Evolutionary conservation across 31 red algal genomes (phyloP).

Genomic region (Bonnemaisonia californica): DNA sequence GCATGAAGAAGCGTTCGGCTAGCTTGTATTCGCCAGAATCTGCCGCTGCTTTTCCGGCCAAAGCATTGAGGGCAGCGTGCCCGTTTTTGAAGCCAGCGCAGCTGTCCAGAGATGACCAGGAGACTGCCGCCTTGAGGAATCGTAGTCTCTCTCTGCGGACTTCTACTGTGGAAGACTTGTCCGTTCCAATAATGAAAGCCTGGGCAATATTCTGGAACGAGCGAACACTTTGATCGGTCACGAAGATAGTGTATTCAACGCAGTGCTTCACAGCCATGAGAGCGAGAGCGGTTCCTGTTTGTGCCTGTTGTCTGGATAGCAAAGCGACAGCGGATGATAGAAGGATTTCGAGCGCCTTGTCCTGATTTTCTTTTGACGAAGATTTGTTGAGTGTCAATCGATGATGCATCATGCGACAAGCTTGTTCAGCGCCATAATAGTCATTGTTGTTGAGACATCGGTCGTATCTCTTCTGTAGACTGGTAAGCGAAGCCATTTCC

Average conservation of each 20-base stretch:
- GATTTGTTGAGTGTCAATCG: slow-evolving; percentile 45
- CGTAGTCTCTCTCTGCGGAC: slow-evolving; percentile 44
- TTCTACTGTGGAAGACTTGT: slow-evolving; percentile 13
- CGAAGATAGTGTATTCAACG: slow-evolving; percentile 37
- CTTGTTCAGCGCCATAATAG: slow-evolving; percentile 65
- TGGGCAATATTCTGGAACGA: slow-evolving; percentile 22
- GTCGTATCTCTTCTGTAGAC: slow-evolving; percentile 54
- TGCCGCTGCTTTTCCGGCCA: slow-evolving; percentile 35
- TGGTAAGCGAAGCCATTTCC: slow-evolving; percentile 62
- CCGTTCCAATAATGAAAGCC: slow-evolving; percentile 8
- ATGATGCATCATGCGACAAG: slow-evolving; percentile 67
- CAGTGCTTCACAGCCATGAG: slow-evolving; percentile 45
- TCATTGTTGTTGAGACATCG: slow-evolving; percentile 36
- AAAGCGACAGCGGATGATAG: slow-evolving; percentile 25
- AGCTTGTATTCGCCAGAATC: slow-evolving; percentile 34
- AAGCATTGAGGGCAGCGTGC: slow-evolving; percentile 33
- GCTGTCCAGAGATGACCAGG: slow-evolving; percentile 38
- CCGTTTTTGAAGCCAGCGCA: slow-evolving; percentile 34
- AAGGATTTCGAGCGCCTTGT: slow-evolving; percentile 12
- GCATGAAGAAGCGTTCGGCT: slow-evolving; percentile 40
- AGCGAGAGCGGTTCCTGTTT: slow-evolving; percentile 42
- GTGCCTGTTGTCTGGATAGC: slow-evolving; percentile 19
- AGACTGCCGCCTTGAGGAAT: slow-evolving; percentile 36
- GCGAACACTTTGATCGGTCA: slow-evolving; percentile 22
- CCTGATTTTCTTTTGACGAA: slow-evolving; percentile 14